Conservation (phyloP, 129 eudicot genomes). For the Apium graveolens region DNA sequence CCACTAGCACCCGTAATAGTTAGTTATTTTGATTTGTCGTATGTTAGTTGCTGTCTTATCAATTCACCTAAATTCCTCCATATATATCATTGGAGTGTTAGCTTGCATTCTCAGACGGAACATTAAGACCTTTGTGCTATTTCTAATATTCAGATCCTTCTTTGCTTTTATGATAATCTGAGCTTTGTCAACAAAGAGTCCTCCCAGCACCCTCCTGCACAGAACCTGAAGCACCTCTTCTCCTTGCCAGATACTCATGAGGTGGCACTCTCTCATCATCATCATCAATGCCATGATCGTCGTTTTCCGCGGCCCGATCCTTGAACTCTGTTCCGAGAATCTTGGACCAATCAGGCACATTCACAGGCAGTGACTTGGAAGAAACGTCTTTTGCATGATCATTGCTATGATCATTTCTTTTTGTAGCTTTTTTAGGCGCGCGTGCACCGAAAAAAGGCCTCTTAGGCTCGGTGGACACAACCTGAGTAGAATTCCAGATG, state of each 20-base stretch:
- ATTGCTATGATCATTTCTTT: background rate
- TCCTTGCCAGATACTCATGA: conserved; percentile 44
- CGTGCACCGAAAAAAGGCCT: conserved; percentile 8
- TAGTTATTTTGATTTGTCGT: too few relatives aligned
- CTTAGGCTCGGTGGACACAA: background rate
- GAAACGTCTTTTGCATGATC: background rate
- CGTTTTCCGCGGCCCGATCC: background rate
- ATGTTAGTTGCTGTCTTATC: too few relatives aligned
- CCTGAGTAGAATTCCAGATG: conserved; percentile 18
- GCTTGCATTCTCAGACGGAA: too few relatives aligned
- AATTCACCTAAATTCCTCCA: too few relatives aligned
- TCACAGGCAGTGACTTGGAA: conserved; percentile 35
- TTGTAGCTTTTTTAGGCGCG: conserved; percentile 1
- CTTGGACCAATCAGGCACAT: conserved; percentile 46
- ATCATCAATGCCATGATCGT: background rate
- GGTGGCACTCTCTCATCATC: conserved; percentile 33
- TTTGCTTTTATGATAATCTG: too few relatives aligned
- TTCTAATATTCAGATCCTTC: too few relatives aligned
- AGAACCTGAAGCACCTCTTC: conserved; percentile 31
- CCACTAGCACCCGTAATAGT: too few relatives aligned
- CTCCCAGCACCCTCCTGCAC: conserved; percentile 48
- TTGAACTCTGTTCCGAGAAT: conserved; percentile 19
- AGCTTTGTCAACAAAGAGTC: too few relatives aligned
- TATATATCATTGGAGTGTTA: too few relatives aligned
- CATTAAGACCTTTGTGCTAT: too few relatives aligned